A percentile compares a stretch with the other conserved stretches of the same genome.
These are phyloP conservation scores for Diaporthe humulicola DNA, from an alignment of 2,329 filamentous ascomycete species.

Conservation along the genomic window DNA sequence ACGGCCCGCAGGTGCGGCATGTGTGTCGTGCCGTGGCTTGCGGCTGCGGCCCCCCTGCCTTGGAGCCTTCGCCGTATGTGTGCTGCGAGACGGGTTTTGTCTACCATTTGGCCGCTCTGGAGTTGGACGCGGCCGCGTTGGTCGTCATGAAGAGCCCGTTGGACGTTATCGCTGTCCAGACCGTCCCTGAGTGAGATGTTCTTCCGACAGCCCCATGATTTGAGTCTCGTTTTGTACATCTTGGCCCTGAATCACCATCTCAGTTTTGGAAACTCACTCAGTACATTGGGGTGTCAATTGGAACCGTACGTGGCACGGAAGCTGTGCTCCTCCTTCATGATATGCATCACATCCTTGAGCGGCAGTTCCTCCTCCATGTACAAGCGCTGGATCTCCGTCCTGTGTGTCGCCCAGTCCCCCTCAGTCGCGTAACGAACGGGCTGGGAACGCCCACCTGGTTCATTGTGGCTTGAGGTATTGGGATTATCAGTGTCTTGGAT, in stretches of 20 bases:
- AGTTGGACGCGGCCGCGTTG: not conserved
- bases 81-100: not conserved
- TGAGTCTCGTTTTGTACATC: conserved; percentile 15
- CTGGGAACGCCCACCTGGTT: not conserved
- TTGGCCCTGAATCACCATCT: not conserved
- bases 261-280: not conserved
- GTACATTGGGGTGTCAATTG: no score
- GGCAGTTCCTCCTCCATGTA: not conserved
- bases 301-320: not conserved
- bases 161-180: not conserved
- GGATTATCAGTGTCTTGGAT: not conserved
- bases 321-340: not conserved
- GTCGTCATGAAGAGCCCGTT: not conserved
- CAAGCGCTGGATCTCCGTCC: not conserved
- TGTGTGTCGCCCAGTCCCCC: not conserved
- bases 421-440: not conserved
- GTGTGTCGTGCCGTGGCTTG: not conserved
- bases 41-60: not conserved
- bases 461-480: not conserved
- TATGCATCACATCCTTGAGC: not conserved
- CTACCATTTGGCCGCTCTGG: not conserved
- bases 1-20: not conserved
- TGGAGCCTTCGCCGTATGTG: not conserved
- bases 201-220: not conserved
- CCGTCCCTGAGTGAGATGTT: conserved; percentile 1